Evolutionary conservation across 2,329 filamentous ascomycete species (phyloP).

Genomic region (Beauveria australis): DNA sequence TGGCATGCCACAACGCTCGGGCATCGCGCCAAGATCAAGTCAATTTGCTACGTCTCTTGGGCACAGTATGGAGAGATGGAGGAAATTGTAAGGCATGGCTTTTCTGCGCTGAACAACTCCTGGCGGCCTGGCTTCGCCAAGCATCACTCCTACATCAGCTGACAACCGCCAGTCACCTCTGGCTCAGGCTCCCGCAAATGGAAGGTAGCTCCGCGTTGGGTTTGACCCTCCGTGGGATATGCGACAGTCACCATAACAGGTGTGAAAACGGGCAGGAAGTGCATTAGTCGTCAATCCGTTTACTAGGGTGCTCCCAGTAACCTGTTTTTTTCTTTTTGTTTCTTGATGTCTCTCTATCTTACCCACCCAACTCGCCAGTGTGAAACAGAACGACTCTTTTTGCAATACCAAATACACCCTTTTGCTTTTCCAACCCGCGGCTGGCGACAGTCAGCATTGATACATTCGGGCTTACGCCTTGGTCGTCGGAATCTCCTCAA

Average conservation of each 20-base stretch:
- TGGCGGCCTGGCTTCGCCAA: too few relatives aligned
- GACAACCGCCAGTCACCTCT: neutral
- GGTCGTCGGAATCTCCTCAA: constrained; percentile 37
- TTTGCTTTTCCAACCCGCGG: constrained; percentile 9
- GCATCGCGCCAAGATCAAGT: too few relatives aligned
- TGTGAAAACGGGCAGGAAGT: neutral
- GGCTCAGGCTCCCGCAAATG: neutral
- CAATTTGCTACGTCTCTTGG: too few relatives aligned
- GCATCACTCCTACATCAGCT: too few relatives aligned
- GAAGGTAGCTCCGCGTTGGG: too few relatives aligned
- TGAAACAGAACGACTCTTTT: constrained; percentile 9
- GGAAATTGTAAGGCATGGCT: too few relatives aligned
- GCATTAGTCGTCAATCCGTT: constrained; percentile 1
- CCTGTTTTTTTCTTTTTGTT: constrained; percentile 2
- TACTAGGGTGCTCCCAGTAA: constrained; percentile 6
- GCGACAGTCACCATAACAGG: neutral
- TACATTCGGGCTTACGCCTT: constrained; percentile 17
- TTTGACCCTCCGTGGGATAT: too few relatives aligned
- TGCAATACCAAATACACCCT: constrained; percentile 1
- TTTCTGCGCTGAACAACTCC: too few relatives aligned
- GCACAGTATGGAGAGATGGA: too few relatives aligned
- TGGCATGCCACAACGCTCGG: too few relatives aligned
- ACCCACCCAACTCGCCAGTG: constrained; percentile 3
- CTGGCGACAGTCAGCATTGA: constrained; percentile 4
- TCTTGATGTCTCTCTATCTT: constrained; percentile 7